Conservation (phyloP, 2,329 filamentous ascomycete species). For the Nannizzia gypsea region DNA sequence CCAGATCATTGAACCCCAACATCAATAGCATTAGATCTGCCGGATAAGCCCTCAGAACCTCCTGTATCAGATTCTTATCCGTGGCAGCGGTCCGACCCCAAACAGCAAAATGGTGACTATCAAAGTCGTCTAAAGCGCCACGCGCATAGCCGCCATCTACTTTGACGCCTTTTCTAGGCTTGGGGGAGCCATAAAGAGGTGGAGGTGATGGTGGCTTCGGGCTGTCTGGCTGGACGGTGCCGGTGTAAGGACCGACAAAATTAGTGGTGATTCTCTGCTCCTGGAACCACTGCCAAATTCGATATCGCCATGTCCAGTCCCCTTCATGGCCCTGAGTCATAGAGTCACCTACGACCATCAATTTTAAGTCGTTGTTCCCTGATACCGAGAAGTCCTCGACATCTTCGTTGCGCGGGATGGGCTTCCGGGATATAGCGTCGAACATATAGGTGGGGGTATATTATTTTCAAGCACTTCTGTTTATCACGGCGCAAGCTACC, state of each 20-base stretch:
- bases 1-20: background rate
- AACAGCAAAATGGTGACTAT: background rate
- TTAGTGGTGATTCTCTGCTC: background rate
- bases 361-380: background rate
- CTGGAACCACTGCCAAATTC: constrained; percentile 1
- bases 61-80: background rate
- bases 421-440: too few species aligned
- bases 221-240: background rate
- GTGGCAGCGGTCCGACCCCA: background rate
- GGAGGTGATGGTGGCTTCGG: background rate
- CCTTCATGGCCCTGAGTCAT: background rate
- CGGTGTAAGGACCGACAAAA: background rate
- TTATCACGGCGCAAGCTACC: background rate
- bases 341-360: background rate
- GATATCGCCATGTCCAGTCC: constrained; percentile 4
- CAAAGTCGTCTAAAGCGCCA: background rate
- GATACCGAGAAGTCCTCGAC: background rate
- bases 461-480: background rate
- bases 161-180: background rate
- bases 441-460: too few species aligned
- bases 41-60: background rate
- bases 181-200: background rate
- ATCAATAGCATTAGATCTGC: background rate
- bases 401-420: background rate
- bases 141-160: background rate